Evolutionary conservation across 352 stramenopile genomes (phyloP).

Genomic region (Phytophthora citrophthora): DNA sequence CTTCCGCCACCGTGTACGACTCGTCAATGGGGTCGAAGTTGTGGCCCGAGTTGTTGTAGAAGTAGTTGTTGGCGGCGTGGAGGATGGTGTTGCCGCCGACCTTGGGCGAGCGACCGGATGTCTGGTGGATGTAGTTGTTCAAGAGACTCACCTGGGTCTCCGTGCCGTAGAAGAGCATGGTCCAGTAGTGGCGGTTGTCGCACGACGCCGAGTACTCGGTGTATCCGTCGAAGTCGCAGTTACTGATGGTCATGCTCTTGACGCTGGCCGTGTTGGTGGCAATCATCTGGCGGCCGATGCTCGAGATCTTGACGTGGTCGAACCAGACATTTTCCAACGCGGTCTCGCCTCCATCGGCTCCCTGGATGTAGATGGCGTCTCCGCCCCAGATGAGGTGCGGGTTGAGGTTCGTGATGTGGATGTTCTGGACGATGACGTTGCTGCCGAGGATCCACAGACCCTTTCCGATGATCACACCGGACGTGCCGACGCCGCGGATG

Average conservation of each 20-base stretch:
- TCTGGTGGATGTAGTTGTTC: constrained; percentile 29
- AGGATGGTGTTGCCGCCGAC: constrained; percentile 19
- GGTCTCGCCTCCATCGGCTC: not conserved
- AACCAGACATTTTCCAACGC: not conserved
- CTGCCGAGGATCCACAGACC: not conserved
- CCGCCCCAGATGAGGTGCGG: not conserved
- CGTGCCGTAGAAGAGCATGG: constrained; percentile 47
- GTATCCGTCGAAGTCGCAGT: not conserved
- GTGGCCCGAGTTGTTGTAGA: not conserved
- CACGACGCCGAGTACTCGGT: not conserved
- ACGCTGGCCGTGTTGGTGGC: not conserved
- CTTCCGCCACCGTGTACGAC: constrained; percentile 9
- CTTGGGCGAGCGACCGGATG: constrained; percentile 36
- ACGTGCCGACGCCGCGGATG: not conserved
- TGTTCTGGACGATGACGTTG: not conserved
- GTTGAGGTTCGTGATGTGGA: not conserved
- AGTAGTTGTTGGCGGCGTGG: not conserved
- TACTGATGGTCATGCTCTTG: constrained; percentile 1
- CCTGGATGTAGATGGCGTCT: not conserved
- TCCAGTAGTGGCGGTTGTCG: constrained; percentile 48
- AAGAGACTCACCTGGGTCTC: constrained; percentile 40
- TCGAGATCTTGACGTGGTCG: not conserved
- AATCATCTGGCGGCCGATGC: not conserved
- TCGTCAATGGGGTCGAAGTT: not conserved
- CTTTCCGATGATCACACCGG: not conserved